These are phyloP conservation scores for Papiliotrema terrestris DNA, from an alignment of 1,284 basidiomycete species.

Conservation along the genomic window DNA sequence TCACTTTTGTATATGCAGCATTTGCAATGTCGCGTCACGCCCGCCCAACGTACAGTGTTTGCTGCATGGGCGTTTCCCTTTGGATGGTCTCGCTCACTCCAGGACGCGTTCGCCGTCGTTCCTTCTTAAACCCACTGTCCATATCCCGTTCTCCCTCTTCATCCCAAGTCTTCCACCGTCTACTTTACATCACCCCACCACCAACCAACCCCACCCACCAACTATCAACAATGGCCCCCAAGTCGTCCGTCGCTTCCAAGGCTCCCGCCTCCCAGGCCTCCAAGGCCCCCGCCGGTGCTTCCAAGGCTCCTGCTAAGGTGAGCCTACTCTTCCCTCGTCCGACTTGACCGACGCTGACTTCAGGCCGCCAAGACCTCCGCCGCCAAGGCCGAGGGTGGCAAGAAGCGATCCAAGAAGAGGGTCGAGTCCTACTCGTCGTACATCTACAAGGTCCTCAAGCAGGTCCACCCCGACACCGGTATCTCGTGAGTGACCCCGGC, in stretches of 20 bases:
- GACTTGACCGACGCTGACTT: slow-evolving; percentile 7
- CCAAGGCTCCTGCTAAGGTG: slow-evolving; percentile 55
- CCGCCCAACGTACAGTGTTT: no score
- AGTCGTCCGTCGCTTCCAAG: slow-evolving; percentile 50
- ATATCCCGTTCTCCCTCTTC: background rate
- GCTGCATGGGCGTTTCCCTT: no score
- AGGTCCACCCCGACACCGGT: slow-evolving; percentile 92
- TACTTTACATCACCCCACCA: slow-evolving; percentile 8
- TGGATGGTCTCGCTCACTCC: no score
- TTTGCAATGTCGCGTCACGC: background rate
- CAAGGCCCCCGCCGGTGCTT: slow-evolving; percentile 52
- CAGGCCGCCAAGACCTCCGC: slow-evolving; percentile 69
- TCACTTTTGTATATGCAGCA: background rate
- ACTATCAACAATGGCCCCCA: slow-evolving; percentile 43
- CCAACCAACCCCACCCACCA: slow-evolving; percentile 16
- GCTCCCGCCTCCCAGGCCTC: slow-evolving; percentile 60
- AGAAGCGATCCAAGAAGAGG: slow-evolving; percentile 89
- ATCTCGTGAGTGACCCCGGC: slow-evolving; percentile 53
- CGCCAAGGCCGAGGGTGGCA: slow-evolving; percentile 60
- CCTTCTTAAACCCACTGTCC: background rate
- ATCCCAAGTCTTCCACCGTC: slow-evolving; percentile 1
- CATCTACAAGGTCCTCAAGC: slow-evolving; percentile 72
- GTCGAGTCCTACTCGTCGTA: slow-evolving; percentile 88
- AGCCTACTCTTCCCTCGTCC: slow-evolving; percentile 39
- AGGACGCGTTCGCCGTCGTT: background rate